A percentile compares a stretch with the other conserved stretches of the same genome.
Conservation (phyloP, 306 rosid genomes). For the Cicer arietinum region DNA sequence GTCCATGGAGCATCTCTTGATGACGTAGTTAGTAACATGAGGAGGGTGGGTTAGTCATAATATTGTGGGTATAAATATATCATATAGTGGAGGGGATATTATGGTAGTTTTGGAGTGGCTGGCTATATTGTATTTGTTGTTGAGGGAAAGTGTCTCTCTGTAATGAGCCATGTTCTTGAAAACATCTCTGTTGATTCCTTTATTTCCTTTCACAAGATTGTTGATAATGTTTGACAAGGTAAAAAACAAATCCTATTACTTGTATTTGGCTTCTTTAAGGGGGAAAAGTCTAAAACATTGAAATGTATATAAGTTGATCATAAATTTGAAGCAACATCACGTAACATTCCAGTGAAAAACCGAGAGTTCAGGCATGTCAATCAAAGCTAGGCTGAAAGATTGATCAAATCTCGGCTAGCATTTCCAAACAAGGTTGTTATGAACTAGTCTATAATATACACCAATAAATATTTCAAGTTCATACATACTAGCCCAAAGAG, state of each 20-base stretch:
- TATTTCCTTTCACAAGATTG: slow-evolving; percentile 23
- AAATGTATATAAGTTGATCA: not conserved
- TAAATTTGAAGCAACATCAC: slow-evolving; percentile 20
- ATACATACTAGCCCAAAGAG: slow-evolving; percentile 94
- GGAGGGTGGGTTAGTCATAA: not conserved
- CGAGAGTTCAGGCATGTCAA: not conserved
- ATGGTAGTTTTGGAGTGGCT: not conserved
- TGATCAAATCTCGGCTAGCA: slow-evolving; percentile 13
- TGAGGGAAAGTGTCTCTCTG: not conserved
- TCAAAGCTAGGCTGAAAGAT: slow-evolving; percentile 2
- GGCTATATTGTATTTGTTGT: not conserved
- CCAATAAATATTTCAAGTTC: slow-evolving; percentile 50
- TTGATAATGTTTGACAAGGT: slow-evolving; percentile 8
- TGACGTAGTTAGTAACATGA: too few relatives aligned
- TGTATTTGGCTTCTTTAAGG: not conserved
- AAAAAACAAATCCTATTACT: not conserved
- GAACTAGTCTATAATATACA: slow-evolving; percentile 46
- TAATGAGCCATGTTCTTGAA: not conserved
- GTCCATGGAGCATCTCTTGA: not conserved
- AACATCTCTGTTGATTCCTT: not conserved
- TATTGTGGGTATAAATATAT: not conserved
- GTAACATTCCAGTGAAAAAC: slow-evolving; percentile 15
- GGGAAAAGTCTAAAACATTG: not conserved
- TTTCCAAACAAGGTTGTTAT: slow-evolving; percentile 12
- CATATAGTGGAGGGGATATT: not conserved